These are phyloP conservation scores for Gossypium herbaceum DNA, from an alignment of 345 rosid species.

Conservation along the genomic window DNA sequence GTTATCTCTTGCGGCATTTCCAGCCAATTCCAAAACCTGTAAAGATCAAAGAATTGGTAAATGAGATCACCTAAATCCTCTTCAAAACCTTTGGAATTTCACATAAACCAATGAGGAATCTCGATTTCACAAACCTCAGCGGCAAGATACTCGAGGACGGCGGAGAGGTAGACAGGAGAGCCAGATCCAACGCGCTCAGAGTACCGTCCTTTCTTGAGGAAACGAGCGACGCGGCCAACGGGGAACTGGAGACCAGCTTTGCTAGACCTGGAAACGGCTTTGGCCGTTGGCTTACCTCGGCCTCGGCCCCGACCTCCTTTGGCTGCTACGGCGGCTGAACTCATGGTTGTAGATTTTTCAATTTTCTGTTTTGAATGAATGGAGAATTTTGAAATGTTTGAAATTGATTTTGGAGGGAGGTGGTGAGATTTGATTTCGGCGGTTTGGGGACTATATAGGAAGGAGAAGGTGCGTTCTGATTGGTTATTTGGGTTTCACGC, in stretches of 20 bases:
- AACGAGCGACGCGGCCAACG: constrained; percentile 72
- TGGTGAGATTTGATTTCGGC: background rate
- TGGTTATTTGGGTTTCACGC: constrained; percentile 19
- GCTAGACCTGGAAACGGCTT: constrained; percentile 55
- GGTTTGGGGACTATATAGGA: constrained; percentile 17
- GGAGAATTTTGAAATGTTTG: background rate
- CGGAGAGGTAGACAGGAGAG: constrained; percentile 69
- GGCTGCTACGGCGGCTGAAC: constrained; percentile 26
- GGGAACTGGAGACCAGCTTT: constrained; percentile 80
- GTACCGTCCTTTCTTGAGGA: constrained; percentile 57
- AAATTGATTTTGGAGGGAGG: background rate
- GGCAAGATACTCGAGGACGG: constrained; percentile 80
- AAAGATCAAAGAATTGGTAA: background rate
- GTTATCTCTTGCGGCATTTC: constrained; percentile 77
- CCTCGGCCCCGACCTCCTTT: constrained; percentile 54
- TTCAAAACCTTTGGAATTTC: background rate
- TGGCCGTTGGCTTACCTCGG: constrained; percentile 55
- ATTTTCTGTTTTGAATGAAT: background rate
- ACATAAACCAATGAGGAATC: no score
- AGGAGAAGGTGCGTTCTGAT: constrained; percentile 6
- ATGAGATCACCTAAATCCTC: background rate
- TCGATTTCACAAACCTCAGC: constrained; percentile 44
- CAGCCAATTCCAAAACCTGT: constrained; percentile 70
- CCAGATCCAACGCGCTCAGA: constrained; percentile 80
- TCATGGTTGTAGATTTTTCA: constrained; percentile 28